Percentiles rank a stretch among this genome's conserved stretches.
Evolutionary conservation across 1,284 basidiomycete genomes (phyloP).

Genomic region (Anthracocystis setariae): DNA sequence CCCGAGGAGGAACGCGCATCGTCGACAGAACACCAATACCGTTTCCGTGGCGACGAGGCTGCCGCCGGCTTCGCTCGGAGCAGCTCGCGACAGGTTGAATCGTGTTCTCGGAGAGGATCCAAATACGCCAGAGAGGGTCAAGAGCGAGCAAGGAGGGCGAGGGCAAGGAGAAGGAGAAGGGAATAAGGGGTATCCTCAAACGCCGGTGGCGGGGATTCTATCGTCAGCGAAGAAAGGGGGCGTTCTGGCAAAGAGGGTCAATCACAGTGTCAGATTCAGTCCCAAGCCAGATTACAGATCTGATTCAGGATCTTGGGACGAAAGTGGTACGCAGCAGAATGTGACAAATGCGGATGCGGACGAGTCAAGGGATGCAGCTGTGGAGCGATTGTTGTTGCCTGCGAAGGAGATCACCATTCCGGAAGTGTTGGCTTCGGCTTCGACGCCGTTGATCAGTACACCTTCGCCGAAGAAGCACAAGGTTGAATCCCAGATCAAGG

Average conservation of each 20-base stretch:
- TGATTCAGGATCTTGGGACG: slow-evolving; percentile 49
- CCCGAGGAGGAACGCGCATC: slow-evolving; percentile 40
- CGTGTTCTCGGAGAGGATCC: slow-evolving; percentile 5
- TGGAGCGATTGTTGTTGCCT: slow-evolving; percentile 14
- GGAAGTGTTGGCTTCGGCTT: slow-evolving; percentile 14
- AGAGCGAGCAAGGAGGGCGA: background rate
- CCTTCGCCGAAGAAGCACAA: background rate
- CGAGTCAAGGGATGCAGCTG: slow-evolving; percentile 12
- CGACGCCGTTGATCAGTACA: background rate
- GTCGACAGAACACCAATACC: slow-evolving; percentile 35
- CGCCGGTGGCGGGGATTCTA: slow-evolving; percentile 21
- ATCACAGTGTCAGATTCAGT: slow-evolving; percentile 43
- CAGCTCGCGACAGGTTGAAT: slow-evolving; percentile 24
- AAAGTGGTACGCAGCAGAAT: slow-evolving; percentile 15
- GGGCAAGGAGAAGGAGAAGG: background rate
- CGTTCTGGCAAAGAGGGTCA: slow-evolving; percentile 10
- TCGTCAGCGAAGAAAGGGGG: slow-evolving; percentile 20
- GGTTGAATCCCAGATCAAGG: slow-evolving; percentile 8
- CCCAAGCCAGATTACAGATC: slow-evolving; percentile 44
- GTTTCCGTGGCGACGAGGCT: slow-evolving; percentile 22
- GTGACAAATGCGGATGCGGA: background rate
- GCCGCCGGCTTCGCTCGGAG: slow-evolving; percentile 20
- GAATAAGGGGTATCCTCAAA: slow-evolving; percentile 10
- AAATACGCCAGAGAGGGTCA: background rate
- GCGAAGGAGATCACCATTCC: slow-evolving; percentile 25